A percentile compares a stretch with the other conserved stretches of the same genome.
phyloP scores from a whole-genome alignment of 2,329 filamentous ascomycete genomes.

The Aspergillus tamarii region DNA sequence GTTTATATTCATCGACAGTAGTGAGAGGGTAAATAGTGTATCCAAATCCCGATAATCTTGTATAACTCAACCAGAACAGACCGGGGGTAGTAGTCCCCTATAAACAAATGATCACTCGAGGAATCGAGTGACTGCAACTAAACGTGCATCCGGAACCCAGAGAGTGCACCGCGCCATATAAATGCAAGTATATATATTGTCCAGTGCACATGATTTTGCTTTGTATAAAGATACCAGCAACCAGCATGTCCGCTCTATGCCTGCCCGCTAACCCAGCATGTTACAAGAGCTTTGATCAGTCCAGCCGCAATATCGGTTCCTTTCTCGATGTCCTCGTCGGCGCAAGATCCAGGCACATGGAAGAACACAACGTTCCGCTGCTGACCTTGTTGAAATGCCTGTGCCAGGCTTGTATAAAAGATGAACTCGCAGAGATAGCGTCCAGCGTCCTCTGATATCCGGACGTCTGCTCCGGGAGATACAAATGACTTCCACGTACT shows the following conservation, averaged over 20 bases:
- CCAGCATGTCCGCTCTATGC: slow-evolving; percentile 2
- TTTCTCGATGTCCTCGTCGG: slow-evolving; percentile 48
- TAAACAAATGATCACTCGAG: too few relatives aligned
- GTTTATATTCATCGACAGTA: neutral
- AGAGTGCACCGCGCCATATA: neutral
- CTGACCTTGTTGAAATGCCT: slow-evolving; percentile 33
- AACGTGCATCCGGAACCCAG: neutral
- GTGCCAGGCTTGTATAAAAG: slow-evolving; percentile 69
- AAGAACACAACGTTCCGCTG: slow-evolving; percentile 65
- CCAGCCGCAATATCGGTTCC: slow-evolving; percentile 46
- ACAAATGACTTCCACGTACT: slow-evolving; percentile 37
- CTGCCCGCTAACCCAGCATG: slow-evolving; percentile 39
- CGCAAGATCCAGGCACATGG: slow-evolving; percentile 68
- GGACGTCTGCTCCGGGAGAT: slow-evolving; percentile 43
- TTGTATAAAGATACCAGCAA: neutral
- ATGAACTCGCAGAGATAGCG: slow-evolving; percentile 79
- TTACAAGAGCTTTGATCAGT: slow-evolving; percentile 47
- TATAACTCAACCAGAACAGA: neutral
- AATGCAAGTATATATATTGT: neutral
- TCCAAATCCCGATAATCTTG: neutral
- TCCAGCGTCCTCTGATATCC: slow-evolving; percentile 71
- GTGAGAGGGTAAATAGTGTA: neutral
- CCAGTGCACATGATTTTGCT: neutral
- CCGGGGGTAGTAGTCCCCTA: too few relatives aligned
- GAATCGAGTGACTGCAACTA: too few relatives aligned